Conservation (phyloP, 2,329 filamentous ascomycete species). For the Xylariaceae sp. region DNA sequence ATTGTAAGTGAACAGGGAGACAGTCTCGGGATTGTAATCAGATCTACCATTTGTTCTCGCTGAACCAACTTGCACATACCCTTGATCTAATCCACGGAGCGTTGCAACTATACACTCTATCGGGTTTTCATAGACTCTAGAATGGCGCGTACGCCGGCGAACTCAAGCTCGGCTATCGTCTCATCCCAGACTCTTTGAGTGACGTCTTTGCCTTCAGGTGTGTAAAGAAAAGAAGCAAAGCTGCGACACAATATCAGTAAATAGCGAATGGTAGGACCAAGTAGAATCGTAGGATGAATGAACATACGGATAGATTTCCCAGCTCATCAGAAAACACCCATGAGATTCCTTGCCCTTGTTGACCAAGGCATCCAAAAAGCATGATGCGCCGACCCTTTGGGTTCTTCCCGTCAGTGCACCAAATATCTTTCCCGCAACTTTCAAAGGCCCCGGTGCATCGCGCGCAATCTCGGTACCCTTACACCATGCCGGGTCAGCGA, state of each 20-base stretch:
- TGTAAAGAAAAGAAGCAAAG: conserved; percentile 20
- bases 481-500: conserved; percentile 54
- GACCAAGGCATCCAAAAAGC: conserved; percentile 54
- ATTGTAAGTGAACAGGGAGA: no score
- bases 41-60: no score
- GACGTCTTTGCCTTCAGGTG: conserved; percentile 13
- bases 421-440: conserved; percentile 5
- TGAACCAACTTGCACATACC: no score
- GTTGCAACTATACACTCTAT: no score
- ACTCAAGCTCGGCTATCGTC: conserved; percentile 26
- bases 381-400: conserved; percentile 49
- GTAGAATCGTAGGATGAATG: no score
- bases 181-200: conserved; percentile 26
- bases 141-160: conserved; percentile 8
- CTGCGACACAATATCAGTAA: neutral
- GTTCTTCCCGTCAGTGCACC: conserved; percentile 40
- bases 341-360: conserved; percentile 57
- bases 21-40: no score
- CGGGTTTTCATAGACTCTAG: conserved; percentile 21
- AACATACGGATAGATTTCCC: conserved; percentile 53
- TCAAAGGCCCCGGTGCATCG: conserved; percentile 31
- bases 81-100: no score
- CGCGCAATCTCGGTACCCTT: conserved; percentile 51
- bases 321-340: conserved; percentile 57
- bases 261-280: no score